phyloP scores from a whole-genome alignment of 768 basidiomycete species.

The Pleurotus eryngii region DNA sequence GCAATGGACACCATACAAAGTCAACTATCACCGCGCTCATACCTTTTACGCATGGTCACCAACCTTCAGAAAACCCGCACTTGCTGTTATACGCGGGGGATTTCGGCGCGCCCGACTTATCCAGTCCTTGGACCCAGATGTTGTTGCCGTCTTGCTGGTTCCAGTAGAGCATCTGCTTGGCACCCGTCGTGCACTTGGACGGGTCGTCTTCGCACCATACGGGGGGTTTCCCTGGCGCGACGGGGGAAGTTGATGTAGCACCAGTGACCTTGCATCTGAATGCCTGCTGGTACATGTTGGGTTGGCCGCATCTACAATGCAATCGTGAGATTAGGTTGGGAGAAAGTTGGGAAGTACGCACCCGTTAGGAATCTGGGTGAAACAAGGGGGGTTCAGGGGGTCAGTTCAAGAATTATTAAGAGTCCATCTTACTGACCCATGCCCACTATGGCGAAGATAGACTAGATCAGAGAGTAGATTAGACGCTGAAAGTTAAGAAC shows the following conservation, averaged over 20 bases:
- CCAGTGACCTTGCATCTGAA: slow-evolving; percentile 44
- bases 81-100: slow-evolving; percentile 49
- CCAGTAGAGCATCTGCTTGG: slow-evolving; percentile 58
- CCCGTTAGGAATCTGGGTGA: slow-evolving; percentile 37
- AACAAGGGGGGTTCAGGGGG: not conserved
- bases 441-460: slow-evolving; percentile 29
- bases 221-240: slow-evolving; percentile 41
- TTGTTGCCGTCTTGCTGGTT: slow-evolving; percentile 48
- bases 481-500: not conserved
- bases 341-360: slow-evolving; percentile 14
- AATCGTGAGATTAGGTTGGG: not conserved
- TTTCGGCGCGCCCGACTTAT: slow-evolving; percentile 34
- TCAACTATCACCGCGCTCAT: too few species aligned
- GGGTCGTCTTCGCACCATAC: slow-evolving; percentile 51
- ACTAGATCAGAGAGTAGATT: too few species aligned
- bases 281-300: slow-evolving; percentile 39
- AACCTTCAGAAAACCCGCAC: slow-evolving; percentile 45
- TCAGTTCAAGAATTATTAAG: not conserved
- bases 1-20: too few species aligned
- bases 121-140: slow-evolving; percentile 38
- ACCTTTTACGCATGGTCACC: too few species aligned
- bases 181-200: slow-evolving; percentile 38
- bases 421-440: slow-evolving; percentile 35
- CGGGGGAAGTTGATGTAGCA: slow-evolving; percentile 33
- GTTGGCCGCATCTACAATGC: slow-evolving; percentile 41